phyloP scores from a whole-genome alignment of 2,329 filamentous ascomycete genomes.

The Fusarium graminum region DNA sequence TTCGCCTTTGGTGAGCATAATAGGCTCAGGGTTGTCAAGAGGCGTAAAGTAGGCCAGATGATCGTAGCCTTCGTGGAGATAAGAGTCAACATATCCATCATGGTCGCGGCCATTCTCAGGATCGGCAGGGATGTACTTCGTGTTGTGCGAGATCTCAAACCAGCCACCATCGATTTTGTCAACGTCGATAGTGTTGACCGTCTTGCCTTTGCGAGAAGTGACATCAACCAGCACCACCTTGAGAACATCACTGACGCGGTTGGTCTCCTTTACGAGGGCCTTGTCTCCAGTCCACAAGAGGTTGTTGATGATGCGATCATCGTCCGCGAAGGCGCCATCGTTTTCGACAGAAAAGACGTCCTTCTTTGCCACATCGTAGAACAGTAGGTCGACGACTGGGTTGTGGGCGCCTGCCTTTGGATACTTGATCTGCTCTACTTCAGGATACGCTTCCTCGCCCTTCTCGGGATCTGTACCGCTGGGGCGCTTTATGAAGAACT shows the following conservation, averaged over 20 bases:
- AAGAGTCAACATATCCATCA: conserved; percentile 93
- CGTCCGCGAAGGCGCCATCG: conserved; percentile 80
- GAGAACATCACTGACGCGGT: conserved; percentile 92
- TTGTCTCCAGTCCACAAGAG: conserved; percentile 90
- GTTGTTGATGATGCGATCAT: conserved; percentile 91
- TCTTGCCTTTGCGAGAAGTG: conserved; percentile 76
- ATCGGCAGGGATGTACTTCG: conserved; percentile 88
- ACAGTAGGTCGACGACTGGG: conserved; percentile 86
- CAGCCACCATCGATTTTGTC: conserved; percentile 92
- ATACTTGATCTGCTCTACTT: conserved; percentile 93
- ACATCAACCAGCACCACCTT: conserved; percentile 90
- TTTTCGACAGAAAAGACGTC: conserved; percentile 86
- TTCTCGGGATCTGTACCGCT: conserved; percentile 74
- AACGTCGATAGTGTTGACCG: conserved; percentile 83
- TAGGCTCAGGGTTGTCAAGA: conserved; percentile 82
- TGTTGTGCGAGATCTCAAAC: conserved; percentile 93
- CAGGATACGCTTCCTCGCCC: conserved; percentile 90
- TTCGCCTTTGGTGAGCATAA: conserved; percentile 86
- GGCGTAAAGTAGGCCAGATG: conserved; percentile 95
- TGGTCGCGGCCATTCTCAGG: conserved; percentile 78
- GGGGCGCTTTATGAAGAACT: conserved; percentile 91
- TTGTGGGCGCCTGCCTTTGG: conserved; percentile 96
- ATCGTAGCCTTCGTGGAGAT: conserved; percentile 88
- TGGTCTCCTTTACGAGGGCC: conserved; percentile 90
- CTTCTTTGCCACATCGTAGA: conserved; percentile 84